Evolutionary conservation across 129 eudicot species (phyloP), one percentile per base, ranked within the genome.

Genomic region (Chrysanthemum seticuspe): DNA sequence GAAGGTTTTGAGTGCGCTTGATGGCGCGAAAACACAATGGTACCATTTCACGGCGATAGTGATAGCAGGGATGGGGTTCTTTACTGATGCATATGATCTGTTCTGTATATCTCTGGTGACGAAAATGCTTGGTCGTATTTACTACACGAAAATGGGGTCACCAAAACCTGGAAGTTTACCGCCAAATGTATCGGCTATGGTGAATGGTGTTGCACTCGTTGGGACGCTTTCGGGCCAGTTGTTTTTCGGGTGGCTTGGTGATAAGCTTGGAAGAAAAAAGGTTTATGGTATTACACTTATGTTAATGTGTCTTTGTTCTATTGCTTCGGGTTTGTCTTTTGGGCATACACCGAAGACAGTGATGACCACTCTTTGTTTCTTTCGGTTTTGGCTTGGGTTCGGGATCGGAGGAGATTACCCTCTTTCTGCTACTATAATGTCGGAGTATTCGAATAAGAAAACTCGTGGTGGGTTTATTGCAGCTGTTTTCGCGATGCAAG

Each of bases 331-430:
- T 13, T 80, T 85, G 62, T 85, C 90, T 0, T 82, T 85, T 21
- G 90, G 90, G 56, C 70, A 59, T 40, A 16, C 57, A 8, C 87
- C 90, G 3, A 82, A 85, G 44, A 6, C 81, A 0, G 87, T 85
- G 4, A 82, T 85, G 90, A 65, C 84, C 6, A 82, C 90, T 21
- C 90, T 82, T 56, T 83, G 87, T 31, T 83, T 86, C 74, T 86
- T 86, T 40, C 78, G 90, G 54, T 86, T 86, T 52, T 86, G 90
- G 90, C 85, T 86, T 14, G 87, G 90, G 73, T 70, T 86, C 5
- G 90, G 90, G 47, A 86, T 85, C 18, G 90, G 90, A 0, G 90
- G 90, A 0, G 90, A 85, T 72, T 85, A 85, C 74, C 90, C 90
- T 36, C 84, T 85, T 3, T 85, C 87, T 5, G 90, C 87, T 14